phyloP scores from a whole-genome alignment of 495 filamentous ascomycete species.

The Sordaria brevicollis region DNA sequence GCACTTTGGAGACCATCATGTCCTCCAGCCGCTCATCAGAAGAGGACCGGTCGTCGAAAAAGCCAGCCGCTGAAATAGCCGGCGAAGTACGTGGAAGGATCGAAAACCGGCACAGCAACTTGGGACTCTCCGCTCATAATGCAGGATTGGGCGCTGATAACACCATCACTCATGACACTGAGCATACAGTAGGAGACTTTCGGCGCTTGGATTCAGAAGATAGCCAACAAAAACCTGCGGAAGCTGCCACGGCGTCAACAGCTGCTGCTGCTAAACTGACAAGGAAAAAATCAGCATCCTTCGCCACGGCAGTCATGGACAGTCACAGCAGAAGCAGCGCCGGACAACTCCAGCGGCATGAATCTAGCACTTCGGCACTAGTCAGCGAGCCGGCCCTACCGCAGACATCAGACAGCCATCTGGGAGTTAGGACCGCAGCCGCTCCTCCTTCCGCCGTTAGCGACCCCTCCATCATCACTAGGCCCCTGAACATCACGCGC shows the following conservation, averaged over 20 bases:
- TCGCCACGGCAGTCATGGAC: slow-evolving; percentile 39
- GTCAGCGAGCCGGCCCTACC: slow-evolving; percentile 38
- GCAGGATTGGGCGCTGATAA: slow-evolving; percentile 4
- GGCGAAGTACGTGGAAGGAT: slow-evolving; percentile 39
- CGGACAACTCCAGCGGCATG: not conserved
- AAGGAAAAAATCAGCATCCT: slow-evolving; percentile 33
- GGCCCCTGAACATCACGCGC: not conserved
- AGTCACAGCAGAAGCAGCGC: slow-evolving; percentile 8
- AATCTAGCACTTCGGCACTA: slow-evolving; percentile 19
- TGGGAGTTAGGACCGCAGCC: slow-evolving; percentile 25
- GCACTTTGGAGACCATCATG: slow-evolving; percentile 48
- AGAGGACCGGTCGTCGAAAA: slow-evolving; percentile 40
- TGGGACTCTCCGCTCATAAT: slow-evolving; percentile 7
- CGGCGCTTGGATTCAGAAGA: not conserved
- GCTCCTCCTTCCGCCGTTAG: not conserved
- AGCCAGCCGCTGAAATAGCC: slow-evolving; percentile 37
- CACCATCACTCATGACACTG: not conserved
- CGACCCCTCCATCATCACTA: not conserved
- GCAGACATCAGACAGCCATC: slow-evolving; percentile 30
- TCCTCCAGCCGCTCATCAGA: slow-evolving; percentile 45
- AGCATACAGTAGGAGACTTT: not conserved
- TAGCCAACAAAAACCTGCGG: not conserved
- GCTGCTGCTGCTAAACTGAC: slow-evolving; percentile 9
- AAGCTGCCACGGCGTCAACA: not conserved
- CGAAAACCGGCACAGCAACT: slow-evolving; percentile 14